Evolutionary conservation across 306 rosid genomes (phyloP).

Genomic region (Clitoria ternatea): DNA sequence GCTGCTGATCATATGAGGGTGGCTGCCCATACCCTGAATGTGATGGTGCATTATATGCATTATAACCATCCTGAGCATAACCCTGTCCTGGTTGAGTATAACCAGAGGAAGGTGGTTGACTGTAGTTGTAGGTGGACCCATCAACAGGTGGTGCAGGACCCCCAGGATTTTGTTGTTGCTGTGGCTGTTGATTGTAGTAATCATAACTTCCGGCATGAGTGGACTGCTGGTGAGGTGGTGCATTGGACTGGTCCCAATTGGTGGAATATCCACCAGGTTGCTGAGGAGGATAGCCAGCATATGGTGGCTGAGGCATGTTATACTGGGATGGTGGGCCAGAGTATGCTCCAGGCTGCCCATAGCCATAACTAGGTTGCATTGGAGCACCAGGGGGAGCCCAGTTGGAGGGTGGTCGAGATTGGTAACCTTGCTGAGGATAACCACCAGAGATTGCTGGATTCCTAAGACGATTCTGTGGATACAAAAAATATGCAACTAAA

Average conservation of each 20-base stretch:
- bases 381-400: constrained; percentile 83
- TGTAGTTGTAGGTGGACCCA: constrained; percentile 60
- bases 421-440: constrained; percentile 90
- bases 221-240: constrained; percentile 58
- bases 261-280: constrained; percentile 68
- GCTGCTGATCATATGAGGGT: constrained; percentile 79
- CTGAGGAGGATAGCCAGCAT: constrained; percentile 73
- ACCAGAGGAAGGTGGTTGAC: constrained; percentile 63
- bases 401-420: constrained; percentile 77
- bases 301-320: constrained; percentile 64
- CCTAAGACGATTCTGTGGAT: constrained; percentile 74
- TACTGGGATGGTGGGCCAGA: constrained; percentile 74
- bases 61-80: constrained; percentile 75
- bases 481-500: constrained; percentile 34
- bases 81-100: constrained; percentile 81
- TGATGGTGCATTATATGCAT: constrained; percentile 59
- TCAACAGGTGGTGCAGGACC: constrained; percentile 62
- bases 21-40: constrained; percentile 89
- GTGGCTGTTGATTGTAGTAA: constrained; percentile 71
- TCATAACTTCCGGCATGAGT: constrained; percentile 71
- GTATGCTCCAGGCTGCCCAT: constrained; percentile 76
- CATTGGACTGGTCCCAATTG: constrained; percentile 81
- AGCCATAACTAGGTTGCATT: constrained; percentile 80
- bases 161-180: constrained; percentile 66
- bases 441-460: constrained; percentile 74